These are phyloP conservation scores for Yarrowia phangngaensis DNA, from an alignment of 805 yeast genomes.

Conservation along the genomic window DNA sequence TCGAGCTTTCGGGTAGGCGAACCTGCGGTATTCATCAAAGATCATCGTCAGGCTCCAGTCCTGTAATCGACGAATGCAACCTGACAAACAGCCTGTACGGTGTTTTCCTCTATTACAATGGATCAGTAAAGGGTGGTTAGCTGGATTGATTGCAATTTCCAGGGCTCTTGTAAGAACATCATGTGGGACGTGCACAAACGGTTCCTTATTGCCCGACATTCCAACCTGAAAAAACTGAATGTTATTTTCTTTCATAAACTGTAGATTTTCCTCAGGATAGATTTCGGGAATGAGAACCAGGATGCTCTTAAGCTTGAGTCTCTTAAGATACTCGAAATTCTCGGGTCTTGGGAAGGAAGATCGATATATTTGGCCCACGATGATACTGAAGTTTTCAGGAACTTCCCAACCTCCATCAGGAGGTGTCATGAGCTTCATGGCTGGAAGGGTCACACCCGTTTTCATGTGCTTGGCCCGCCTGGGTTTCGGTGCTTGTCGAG, in stretches of 20 bases:
- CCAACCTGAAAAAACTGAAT: constrained; percentile 83
- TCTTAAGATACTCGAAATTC: constrained; percentile 66
- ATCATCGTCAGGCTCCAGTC: constrained; percentile 92
- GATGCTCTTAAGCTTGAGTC: constrained; percentile 64
- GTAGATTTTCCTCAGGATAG: constrained; percentile 72
- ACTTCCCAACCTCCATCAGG: constrained; percentile 37
- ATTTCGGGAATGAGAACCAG: constrained; percentile 87
- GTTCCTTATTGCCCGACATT: constrained; percentile 80
- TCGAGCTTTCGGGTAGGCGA: constrained; percentile 91
- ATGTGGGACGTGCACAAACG: constrained; percentile 45
- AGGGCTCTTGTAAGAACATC: constrained; percentile 74
- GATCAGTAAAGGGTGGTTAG: constrained; percentile 83
- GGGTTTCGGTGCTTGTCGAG: background rate
- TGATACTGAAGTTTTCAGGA: constrained; percentile 91
- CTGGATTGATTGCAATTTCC: constrained; percentile 75
- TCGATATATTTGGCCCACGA: constrained; percentile 72
- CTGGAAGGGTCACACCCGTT: constrained; percentile 11
- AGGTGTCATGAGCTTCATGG: constrained; percentile 10
- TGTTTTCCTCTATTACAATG: constrained; percentile 98
- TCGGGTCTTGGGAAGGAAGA: constrained; percentile 86
- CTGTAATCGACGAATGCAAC: constrained; percentile 83
- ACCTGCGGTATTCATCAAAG: constrained; percentile 90
- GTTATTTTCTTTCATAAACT: constrained; percentile 56
- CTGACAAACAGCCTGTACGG: constrained; percentile 93
- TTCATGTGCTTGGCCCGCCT: background rate